Percentiles rank a stretch among this genome's conserved stretches.
phyloP scores from a whole-genome alignment of 2,329 filamentous ascomycete species.

The Epichloe sp. region DNA sequence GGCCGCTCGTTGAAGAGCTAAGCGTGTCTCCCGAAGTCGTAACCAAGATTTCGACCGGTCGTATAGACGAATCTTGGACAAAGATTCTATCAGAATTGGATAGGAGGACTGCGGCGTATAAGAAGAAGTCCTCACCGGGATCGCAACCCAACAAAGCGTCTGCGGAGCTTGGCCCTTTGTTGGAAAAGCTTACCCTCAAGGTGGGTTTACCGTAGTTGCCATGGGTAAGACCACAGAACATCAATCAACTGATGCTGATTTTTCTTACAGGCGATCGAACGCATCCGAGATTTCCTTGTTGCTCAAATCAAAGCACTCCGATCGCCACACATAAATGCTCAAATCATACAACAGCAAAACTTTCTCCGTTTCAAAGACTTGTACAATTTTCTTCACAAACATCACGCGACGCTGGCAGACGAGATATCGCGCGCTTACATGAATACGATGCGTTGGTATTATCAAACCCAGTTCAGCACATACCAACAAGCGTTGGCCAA shows the following conservation, averaged over 20 bases:
- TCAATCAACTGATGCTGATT: not conserved
- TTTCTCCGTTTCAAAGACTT: constrained; percentile 83
- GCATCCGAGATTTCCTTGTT: constrained; percentile 89
- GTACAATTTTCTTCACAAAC: constrained; percentile 70
- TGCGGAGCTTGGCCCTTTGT: constrained; percentile 70
- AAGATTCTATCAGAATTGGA: constrained; percentile 75
- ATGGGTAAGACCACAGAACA: not conserved
- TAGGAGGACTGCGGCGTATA: constrained; percentile 58
- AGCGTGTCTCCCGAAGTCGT: constrained; percentile 77
- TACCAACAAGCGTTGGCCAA: constrained; percentile 77
- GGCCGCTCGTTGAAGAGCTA: constrained; percentile 81
- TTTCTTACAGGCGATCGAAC: constrained; percentile 58
- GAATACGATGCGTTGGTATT: constrained; percentile 99
- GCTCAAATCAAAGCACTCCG: constrained; percentile 87
- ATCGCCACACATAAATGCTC: constrained; percentile 92
- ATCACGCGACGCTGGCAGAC: constrained; percentile 71
- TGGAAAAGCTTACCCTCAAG: constrained; percentile 75
- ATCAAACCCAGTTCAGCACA: constrained; percentile 76
- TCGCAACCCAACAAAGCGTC: constrained; percentile 58
- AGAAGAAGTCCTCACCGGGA: constrained; percentile 46
- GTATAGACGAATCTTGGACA: constrained; percentile 82
- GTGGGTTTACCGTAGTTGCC: constrained; percentile 24
- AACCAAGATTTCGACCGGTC: constrained; percentile 72
- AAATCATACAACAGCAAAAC: constrained; percentile 88
- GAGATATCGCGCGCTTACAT: constrained; percentile 90